phyloP scores from a whole-genome alignment of 2,329 filamentous ascomycete species.

The Cladosporium sp. region DNA sequence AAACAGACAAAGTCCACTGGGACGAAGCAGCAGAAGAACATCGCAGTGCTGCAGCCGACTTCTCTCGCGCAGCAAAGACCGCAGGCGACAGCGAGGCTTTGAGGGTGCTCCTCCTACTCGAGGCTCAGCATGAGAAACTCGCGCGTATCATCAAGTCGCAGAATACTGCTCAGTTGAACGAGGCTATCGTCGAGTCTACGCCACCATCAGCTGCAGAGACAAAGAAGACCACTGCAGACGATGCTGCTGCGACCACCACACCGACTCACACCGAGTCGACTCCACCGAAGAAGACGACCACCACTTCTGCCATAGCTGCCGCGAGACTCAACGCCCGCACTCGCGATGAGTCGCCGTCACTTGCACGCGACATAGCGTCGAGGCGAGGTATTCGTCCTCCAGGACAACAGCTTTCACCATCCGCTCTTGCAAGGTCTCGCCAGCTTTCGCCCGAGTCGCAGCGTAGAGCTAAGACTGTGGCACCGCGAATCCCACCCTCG shows the following conservation, averaged over 20 bases:
- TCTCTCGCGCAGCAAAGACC: constrained; percentile 74
- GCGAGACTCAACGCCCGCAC: constrained; percentile 27
- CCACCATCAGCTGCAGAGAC: not conserved
- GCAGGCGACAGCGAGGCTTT: constrained; percentile 71
- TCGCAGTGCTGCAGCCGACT: constrained; percentile 82
- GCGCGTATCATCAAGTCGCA: constrained; percentile 73
- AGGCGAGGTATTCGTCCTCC: constrained; percentile 35
- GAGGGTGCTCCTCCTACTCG: constrained; percentile 79
- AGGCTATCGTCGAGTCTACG: constrained; percentile 15
- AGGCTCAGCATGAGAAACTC: constrained; percentile 82
- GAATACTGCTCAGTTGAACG: constrained; percentile 13
- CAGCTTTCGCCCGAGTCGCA: constrained; percentile 35
- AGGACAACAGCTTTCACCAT: constrained; percentile 27
- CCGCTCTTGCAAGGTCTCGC: constrained; percentile 32
- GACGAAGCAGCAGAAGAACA: constrained; percentile 85
- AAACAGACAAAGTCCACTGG: constrained; percentile 67
- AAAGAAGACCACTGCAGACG: constrained; percentile 13
- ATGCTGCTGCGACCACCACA: constrained; percentile 8
- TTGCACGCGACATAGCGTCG: constrained; percentile 42
- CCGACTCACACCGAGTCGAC: not conserved
- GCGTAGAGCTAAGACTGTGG: constrained; percentile 23
- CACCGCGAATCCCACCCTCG: constrained; percentile 32
- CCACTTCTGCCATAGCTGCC: constrained; percentile 27
- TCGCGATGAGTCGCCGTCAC: constrained; percentile 37
- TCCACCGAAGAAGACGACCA: constrained; percentile 24